These are phyloP conservation scores for Pythium rishiriense DNA, from an alignment of 352 stramenopile species.

Conservation along the genomic window DNA sequence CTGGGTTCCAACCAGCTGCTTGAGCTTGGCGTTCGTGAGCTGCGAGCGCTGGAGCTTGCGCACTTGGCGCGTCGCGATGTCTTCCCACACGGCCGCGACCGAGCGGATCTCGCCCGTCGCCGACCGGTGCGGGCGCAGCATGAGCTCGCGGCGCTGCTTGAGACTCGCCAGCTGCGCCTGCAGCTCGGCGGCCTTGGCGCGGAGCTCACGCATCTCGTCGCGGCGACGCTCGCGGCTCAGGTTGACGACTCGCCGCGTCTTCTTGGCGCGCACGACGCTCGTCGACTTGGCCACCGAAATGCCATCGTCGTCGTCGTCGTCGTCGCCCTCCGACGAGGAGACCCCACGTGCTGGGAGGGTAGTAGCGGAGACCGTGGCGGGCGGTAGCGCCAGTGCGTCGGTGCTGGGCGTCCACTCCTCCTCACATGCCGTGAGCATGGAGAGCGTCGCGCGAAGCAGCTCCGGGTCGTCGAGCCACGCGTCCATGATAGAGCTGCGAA, in stretches of 20 bases:
- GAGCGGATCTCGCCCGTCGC: constrained; percentile 1
- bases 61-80: constrained; percentile 22
- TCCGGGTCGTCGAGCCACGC: constrained; percentile 26
- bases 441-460: constrained; percentile 18
- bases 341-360: not conserved
- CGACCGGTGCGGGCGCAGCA: constrained; percentile 6
- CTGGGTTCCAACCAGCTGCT: constrained; percentile 12
- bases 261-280: not conserved
- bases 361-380: not conserved
- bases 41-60: constrained; percentile 6
- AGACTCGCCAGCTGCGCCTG: constrained; percentile 21
- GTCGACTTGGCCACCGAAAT: too few relatives aligned
- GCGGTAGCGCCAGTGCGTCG: not conserved
- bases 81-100: constrained; percentile 18
- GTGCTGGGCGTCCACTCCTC: too few relatives aligned
- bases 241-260: constrained; percentile 1
- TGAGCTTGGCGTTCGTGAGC: constrained; percentile 19
- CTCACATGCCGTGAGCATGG: constrained; percentile 3
- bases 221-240: constrained; percentile 24
- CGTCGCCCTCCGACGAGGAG: not conserved
- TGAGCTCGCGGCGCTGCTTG: constrained; percentile 9
- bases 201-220: constrained; percentile 24
- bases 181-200: constrained; percentile 21
- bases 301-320: not conserved
- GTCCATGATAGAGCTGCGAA: constrained; percentile 9